A percentile compares a stretch with the other conserved stretches of the same genome.
Evolutionary conservation across 1,139 yeast genomes (phyloP).

Genomic region (Lodderomyces metapsilosis): DNA sequence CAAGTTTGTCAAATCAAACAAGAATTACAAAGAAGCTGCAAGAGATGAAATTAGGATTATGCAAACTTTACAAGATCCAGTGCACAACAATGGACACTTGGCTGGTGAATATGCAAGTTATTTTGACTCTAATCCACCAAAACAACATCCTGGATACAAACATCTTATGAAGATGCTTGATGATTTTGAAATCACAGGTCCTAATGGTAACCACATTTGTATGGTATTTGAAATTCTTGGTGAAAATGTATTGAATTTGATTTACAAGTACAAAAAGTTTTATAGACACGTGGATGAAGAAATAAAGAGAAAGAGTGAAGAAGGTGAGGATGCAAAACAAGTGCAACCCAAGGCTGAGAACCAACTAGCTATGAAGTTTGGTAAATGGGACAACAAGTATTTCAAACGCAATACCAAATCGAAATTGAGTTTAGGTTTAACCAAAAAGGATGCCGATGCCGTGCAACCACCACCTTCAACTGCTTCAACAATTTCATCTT

Average conservation of each 20-base stretch:
- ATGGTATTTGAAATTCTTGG: conserved; percentile 47
- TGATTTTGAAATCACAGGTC: conserved; percentile 40
- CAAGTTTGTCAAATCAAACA: conserved; percentile 40
- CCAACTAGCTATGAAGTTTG: conserved; percentile 15
- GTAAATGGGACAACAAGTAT: conserved; percentile 22
- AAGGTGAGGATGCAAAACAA: conserved; percentile 6
- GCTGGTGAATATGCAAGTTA: conserved; percentile 18
- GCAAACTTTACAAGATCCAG: conserved; percentile 20
- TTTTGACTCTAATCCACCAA: conserved; percentile 12
- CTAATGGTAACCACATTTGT: conserved; percentile 43
- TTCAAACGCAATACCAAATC: conserved; percentile 25
- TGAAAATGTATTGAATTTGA: conserved; percentile 39
- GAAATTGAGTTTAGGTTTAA: conserved; percentile 26
- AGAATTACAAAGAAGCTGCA: conserved; percentile 43
- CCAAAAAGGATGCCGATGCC: conserved; percentile 15
- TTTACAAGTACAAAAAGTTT: conserved; percentile 34
- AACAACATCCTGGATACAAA: conserved; percentile 36
- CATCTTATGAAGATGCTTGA: conserved; percentile 42
- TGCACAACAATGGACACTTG: conserved; percentile 24
- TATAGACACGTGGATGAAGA: conserved; percentile 12
- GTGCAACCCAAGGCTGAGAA: not conserved
- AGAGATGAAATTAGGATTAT: conserved; percentile 41
- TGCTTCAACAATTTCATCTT: conserved; percentile 7
- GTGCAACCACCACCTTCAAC: conserved; percentile 4
- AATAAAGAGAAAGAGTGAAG: conserved; percentile 12